Percentiles rank a stretch among this genome's conserved stretches.
Evolutionary conservation across 2,329 filamentous ascomycete species (phyloP).

Genomic region (Aspergillus bombycis): DNA sequence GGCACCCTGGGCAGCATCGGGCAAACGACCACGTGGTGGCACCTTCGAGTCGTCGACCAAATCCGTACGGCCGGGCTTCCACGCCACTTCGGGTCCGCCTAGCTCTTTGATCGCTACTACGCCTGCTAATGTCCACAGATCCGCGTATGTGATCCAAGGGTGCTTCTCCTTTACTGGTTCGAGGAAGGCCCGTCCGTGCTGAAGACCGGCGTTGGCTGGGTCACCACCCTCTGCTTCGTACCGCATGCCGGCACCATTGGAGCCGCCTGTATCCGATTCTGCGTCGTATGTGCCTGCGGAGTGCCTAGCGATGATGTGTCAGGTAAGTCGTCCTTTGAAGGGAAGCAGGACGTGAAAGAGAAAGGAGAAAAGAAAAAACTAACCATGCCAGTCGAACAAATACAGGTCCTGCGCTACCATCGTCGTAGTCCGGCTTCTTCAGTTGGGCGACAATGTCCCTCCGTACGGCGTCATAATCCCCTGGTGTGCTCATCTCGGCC

Average conservation of each 20-base stretch:
- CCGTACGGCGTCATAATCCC: slow-evolving; percentile 54
- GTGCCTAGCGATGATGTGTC: slow-evolving; percentile 50
- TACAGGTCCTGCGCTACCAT: slow-evolving; percentile 66
- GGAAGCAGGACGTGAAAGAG: not conserved
- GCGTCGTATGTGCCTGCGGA: slow-evolving; percentile 65
- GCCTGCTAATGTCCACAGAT: slow-evolving; percentile 67
- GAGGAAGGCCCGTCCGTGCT: slow-evolving; percentile 66
- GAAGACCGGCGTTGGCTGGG: slow-evolving; percentile 66
- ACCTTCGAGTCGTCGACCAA: slow-evolving; percentile 63
- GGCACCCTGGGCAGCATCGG: slow-evolving; percentile 57
- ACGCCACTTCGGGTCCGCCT: slow-evolving; percentile 61
- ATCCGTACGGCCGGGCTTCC: slow-evolving; percentile 63
- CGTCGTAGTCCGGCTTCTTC: slow-evolving; percentile 65
- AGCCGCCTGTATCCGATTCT: slow-evolving; percentile 63
- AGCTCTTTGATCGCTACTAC: slow-evolving; percentile 62
- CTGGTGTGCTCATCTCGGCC: slow-evolving; percentile 40
- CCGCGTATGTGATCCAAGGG: slow-evolving; percentile 67
- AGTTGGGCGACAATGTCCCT: slow-evolving; percentile 58
- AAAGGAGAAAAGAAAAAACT: slow-evolving; percentile 21
- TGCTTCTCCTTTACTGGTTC: slow-evolving; percentile 63
- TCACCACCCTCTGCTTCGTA: slow-evolving; percentile 67
- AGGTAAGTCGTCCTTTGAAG: slow-evolving; percentile 3
- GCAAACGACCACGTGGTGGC: slow-evolving; percentile 60
- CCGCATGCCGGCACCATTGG: slow-evolving; percentile 68
- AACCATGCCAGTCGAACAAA: slow-evolving; percentile 67